These are phyloP conservation scores for Nakazawaea ernobii DNA, from an alignment of 805 yeast species.

Conservation along the genomic window DNA sequence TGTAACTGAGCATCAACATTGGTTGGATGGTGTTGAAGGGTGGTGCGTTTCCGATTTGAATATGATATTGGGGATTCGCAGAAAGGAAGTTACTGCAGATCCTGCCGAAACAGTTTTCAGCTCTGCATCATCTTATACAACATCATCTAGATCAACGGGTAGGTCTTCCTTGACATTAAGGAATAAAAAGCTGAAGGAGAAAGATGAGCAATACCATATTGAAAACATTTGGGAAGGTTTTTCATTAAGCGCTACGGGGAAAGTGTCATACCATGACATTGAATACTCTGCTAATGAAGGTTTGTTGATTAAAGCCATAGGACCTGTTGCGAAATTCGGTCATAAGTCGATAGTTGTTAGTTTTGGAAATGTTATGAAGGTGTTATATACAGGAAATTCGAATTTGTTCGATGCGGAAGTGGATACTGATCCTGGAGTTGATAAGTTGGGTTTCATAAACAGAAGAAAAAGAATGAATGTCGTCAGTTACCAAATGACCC, in stretches of 20 bases:
- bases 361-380: constrained; percentile 68
- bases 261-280: constrained; percentile 52
- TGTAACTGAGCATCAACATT: constrained; percentile 63
- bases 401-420: constrained; percentile 57
- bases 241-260: constrained; percentile 66
- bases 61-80: constrained; percentile 62
- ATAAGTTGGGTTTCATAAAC: constrained; percentile 26
- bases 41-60: constrained; percentile 81
- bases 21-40: constrained; percentile 60
- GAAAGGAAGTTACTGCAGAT: constrained; percentile 24
- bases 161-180: neutral
- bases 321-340: constrained; percentile 66
- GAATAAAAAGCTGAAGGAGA: neutral
- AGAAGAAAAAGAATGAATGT: constrained; percentile 28
- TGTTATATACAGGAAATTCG: constrained; percentile 71
- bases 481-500: constrained; percentile 29
- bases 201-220: constrained; percentile 3
- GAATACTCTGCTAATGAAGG: constrained; percentile 41
- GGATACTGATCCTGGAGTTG: constrained; percentile 30
- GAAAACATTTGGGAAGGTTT: constrained; percentile 72
- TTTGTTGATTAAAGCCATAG: constrained; percentile 48
- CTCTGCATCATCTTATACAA: neutral
- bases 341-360: constrained; percentile 71
- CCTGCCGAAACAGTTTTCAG: constrained; percentile 17
- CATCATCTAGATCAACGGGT: neutral